A percentile compares a stretch with the other conserved stretches of the same genome.
These are phyloP conservation scores for Ligustrum vulgare DNA, from an alignment of 257 asterid genomes.

Conservation along the genomic window DNA sequence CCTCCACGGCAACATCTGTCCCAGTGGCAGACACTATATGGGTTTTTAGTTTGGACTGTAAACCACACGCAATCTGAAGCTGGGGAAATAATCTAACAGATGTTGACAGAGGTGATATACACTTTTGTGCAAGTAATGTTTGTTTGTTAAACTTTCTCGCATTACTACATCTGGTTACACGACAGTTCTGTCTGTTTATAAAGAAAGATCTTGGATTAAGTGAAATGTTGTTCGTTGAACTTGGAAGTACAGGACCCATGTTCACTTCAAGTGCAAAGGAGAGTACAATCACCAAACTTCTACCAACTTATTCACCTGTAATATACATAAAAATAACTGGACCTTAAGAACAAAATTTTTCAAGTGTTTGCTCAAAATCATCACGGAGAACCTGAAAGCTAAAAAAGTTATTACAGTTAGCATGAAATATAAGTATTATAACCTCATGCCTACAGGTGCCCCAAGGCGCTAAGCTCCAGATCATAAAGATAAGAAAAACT, in stretches of 20 bases:
- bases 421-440: not conserved
- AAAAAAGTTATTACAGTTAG: not conserved
- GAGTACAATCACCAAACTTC: slow-evolving; percentile 27
- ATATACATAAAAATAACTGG: not conserved
- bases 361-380: not conserved
- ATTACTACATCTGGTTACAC: slow-evolving; percentile 48
- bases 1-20: slow-evolving; percentile 76
- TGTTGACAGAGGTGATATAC: slow-evolving; percentile 65
- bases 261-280: slow-evolving; percentile 27
- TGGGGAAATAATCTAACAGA: slow-evolving; percentile 81
- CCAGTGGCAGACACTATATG: slow-evolving; percentile 54
- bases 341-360: not conserved
- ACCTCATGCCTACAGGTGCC: not conserved
- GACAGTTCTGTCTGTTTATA: slow-evolving; percentile 36
- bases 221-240: slow-evolving; percentile 42
- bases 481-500: not conserved
- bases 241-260: slow-evolving; percentile 64
- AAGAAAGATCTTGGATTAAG: slow-evolving; percentile 45
- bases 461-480: not conserved
- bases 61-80: slow-evolving; percentile 47
- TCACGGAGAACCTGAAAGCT: not conserved
- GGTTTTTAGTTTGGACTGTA: slow-evolving; percentile 45
- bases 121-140: slow-evolving; percentile 47
- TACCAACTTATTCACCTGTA: slow-evolving; percentile 49
- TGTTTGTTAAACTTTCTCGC: slow-evolving; percentile 42